Evolutionary conservation across 257 asterid species (phyloP).

Genomic region (Cruciata laevipes): DNA sequence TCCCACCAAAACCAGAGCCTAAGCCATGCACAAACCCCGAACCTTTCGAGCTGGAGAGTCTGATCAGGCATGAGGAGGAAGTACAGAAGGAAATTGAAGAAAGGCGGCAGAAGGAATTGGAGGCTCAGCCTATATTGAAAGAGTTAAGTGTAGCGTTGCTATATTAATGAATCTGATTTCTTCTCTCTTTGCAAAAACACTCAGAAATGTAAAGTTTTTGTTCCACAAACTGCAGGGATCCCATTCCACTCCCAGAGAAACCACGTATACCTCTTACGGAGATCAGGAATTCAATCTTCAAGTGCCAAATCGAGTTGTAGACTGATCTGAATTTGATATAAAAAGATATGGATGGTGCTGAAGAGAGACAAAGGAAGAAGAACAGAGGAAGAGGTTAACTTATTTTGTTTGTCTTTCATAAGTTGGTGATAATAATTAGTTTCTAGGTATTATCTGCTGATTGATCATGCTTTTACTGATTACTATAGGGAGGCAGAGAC

Average conservation of each 20-base stretch:
- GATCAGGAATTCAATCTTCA: slow-evolving; percentile 78
- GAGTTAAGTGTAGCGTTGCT: slow-evolving; percentile 37
- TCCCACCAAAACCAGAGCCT: slow-evolving; percentile 93
- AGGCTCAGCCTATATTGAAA: slow-evolving; percentile 75
- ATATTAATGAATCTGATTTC: background rate
- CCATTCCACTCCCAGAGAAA: slow-evolving; percentile 79
- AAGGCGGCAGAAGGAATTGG: slow-evolving; percentile 58
- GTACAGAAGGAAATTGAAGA: slow-evolving; percentile 82
- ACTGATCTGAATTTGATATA: slow-evolving; percentile 81
- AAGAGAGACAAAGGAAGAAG: no score
- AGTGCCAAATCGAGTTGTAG: slow-evolving; percentile 61
- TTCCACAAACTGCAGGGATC: slow-evolving; percentile 51
- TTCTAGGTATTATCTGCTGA: no score
- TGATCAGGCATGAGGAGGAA: slow-evolving; percentile 86
- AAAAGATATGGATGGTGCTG: slow-evolving; percentile 66
- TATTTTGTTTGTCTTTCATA: no score
- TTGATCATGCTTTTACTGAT: no score
- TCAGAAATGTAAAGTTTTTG: background rate
- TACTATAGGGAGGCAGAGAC: no score
- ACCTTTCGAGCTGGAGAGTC: slow-evolving; percentile 83
- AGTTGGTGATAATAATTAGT: no score
- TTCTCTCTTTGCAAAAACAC: background rate
- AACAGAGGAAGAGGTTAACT: no score
- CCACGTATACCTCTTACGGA: slow-evolving; percentile 72
- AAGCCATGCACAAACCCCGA: slow-evolving; percentile 83